Evolutionary conservation across 306 rosid species (phyloP).

Genomic region (Pyrus betulifolia): DNA sequence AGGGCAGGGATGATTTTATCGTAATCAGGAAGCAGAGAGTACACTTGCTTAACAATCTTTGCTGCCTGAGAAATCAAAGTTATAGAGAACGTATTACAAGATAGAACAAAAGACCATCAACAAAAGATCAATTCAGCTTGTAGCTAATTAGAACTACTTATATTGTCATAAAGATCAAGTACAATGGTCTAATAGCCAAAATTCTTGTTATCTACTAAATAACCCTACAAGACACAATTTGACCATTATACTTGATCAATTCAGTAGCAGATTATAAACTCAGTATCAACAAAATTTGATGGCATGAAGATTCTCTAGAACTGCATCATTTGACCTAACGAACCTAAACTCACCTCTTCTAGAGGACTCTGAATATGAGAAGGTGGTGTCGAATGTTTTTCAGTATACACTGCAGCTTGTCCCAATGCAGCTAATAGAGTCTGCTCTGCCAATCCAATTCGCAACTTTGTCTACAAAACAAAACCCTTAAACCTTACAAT

Average conservation of each 20-base stretch:
- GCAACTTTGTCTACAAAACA: constrained; percentile 57
- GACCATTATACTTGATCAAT: no score
- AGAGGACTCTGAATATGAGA: constrained; percentile 58
- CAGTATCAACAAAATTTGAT: not conserved
- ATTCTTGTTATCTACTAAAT: not conserved
- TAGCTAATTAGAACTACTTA: not conserved
- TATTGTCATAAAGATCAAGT: not conserved
- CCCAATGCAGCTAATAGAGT: constrained; percentile 90
- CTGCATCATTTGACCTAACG: constrained; percentile 5
- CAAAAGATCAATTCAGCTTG: not conserved
- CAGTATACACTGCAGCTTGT: constrained; percentile 74
- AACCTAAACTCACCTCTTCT: constrained; percentile 57
- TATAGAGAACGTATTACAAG: not conserved
- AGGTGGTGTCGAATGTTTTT: constrained; percentile 68
- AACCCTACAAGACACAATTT: not conserved
- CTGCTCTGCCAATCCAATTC: constrained; percentile 85
- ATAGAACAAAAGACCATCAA: not conserved
- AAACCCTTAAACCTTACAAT: constrained; percentile 12
- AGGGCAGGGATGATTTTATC: constrained; percentile 71
- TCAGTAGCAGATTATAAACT: not conserved
- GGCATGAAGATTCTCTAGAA: not conserved
- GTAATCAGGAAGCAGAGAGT: constrained; percentile 78
- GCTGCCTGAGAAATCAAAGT: constrained; percentile 62
- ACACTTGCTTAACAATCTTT: constrained; percentile 73
- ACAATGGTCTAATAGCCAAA: not conserved